These are phyloP conservation scores for Gossypium rotundifolium DNA, from an alignment of 345 rosid species.

Conservation along the genomic window DNA sequence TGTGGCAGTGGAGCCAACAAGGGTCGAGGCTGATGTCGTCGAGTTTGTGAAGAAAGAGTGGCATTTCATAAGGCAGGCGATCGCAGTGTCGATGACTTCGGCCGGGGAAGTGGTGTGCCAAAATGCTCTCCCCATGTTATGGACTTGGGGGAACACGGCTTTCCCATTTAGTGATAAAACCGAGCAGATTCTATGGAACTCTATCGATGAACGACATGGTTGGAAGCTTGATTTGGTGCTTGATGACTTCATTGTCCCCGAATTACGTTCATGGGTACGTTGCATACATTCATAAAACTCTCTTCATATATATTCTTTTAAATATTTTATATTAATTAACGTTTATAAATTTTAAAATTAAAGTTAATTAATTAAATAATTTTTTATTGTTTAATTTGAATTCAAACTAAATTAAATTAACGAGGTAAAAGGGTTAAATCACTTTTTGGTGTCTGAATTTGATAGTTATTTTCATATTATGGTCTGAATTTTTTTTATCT, in stretches of 20 bases:
- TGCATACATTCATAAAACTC: too few species aligned
- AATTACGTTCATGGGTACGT: constrained; percentile 38
- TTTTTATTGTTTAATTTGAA: too few species aligned
- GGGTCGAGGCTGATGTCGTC: constrained; percentile 38
- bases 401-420: too few species aligned
- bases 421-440: too few species aligned
- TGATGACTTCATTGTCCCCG: constrained; percentile 34
- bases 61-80: constrained; percentile 54
- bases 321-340: too few species aligned
- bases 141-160: constrained; percentile 68
- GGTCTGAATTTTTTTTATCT: rapidly evolving
- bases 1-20: constrained; percentile 39
- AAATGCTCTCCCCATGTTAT: constrained; percentile 79
- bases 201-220: constrained; percentile 26
- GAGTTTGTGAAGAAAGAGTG: constrained; percentile 54
- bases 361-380: too few species aligned
- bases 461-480: too few species aligned
- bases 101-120: constrained; percentile 56
- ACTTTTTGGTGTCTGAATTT: too few species aligned
- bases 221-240: constrained; percentile 59
- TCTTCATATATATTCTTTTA: too few species aligned
- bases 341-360: too few species aligned
- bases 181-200: constrained; percentile 54
- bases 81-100: constrained; percentile 61
- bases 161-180: constrained; percentile 58